Evolutionary conservation across 2,329 filamentous ascomycete genomes (phyloP).

Genomic region (Scedosporium aurantiacum): DNA sequence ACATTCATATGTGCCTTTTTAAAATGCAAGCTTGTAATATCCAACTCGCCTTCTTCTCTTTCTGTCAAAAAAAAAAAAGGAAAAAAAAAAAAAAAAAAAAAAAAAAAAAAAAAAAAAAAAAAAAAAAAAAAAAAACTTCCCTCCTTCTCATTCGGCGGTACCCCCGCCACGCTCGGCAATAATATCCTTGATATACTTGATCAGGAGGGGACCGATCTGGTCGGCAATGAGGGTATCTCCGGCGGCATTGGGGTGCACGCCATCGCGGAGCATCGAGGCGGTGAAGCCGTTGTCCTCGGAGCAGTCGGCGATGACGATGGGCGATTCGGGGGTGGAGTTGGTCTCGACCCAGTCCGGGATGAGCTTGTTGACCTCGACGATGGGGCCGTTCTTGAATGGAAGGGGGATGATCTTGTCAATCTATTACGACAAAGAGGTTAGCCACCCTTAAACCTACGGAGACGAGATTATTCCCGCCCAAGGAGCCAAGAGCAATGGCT

Average conservation of each 20-base stretch:
- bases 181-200: constrained; percentile 16
- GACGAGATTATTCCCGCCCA: too few relatives aligned
- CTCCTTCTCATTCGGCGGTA: background rate
- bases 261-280: constrained; percentile 23
- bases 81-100: background rate
- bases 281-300: constrained; percentile 18
- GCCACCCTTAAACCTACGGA: too few relatives aligned
- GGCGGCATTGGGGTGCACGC: constrained; percentile 26
- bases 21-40: background rate
- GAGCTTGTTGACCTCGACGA: constrained; percentile 22
- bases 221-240: constrained; percentile 18
- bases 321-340: constrained; percentile 24
- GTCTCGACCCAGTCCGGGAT: constrained; percentile 26
- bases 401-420: constrained; percentile 7
- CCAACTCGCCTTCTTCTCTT: background rate
- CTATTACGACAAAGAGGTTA: background rate
- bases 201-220: constrained; percentile 17
- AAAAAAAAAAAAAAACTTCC: background rate
- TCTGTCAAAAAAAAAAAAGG: background rate
- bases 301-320: constrained; percentile 28
- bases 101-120: background rate
- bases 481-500: too few relatives aligned
- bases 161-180: background rate
- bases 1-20: background rate
- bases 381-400: constrained; percentile 8